phyloP scores from a whole-genome alignment of 768 basidiomycete species.

The Lentinula sp. region DNA sequence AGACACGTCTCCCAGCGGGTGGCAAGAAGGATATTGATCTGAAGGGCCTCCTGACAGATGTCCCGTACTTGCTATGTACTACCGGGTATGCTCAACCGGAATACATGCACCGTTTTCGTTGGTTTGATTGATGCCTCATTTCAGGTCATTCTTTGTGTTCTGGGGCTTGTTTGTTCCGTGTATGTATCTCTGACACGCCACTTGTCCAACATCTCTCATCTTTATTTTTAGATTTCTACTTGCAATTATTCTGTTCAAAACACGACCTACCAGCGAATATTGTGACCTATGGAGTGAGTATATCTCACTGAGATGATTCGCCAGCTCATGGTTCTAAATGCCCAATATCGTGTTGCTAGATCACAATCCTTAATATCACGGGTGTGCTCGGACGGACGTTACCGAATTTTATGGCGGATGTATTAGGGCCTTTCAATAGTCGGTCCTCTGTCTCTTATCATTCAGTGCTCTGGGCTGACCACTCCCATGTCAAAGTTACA shows the following conservation, averaged over 20 bases:
- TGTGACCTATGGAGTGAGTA: slow-evolving; percentile 5
- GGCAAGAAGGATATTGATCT: background rate
- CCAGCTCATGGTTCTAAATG: background rate
- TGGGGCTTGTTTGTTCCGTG: slow-evolving; percentile 7
- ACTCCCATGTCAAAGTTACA: background rate
- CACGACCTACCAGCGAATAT: slow-evolving; percentile 2
- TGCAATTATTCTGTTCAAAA: slow-evolving; percentile 5
- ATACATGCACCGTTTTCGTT: background rate
- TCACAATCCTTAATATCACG: slow-evolving; percentile 2
- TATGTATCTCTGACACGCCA: background rate
- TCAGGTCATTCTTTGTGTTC: slow-evolving; percentile 6
- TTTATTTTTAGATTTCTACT: slow-evolving; percentile 3
- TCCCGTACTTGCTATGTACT: background rate
- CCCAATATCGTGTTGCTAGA: background rate
- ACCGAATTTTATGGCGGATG: slow-evolving; percentile 4
- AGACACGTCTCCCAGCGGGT: background rate
- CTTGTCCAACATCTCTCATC: background rate
- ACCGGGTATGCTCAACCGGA: background rate
- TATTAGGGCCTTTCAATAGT: slow-evolving; percentile 4
- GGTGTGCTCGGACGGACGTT: slow-evolving; percentile 3
- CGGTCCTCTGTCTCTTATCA: background rate
- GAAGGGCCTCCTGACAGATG: slow-evolving; percentile 2
- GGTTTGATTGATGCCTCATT: background rate
- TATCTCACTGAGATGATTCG: background rate
- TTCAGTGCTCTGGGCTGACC: background rate